Evolutionary conservation across 345 rosid genomes (phyloP).

Genomic region (Raphanus raphanistrum): DNA sequence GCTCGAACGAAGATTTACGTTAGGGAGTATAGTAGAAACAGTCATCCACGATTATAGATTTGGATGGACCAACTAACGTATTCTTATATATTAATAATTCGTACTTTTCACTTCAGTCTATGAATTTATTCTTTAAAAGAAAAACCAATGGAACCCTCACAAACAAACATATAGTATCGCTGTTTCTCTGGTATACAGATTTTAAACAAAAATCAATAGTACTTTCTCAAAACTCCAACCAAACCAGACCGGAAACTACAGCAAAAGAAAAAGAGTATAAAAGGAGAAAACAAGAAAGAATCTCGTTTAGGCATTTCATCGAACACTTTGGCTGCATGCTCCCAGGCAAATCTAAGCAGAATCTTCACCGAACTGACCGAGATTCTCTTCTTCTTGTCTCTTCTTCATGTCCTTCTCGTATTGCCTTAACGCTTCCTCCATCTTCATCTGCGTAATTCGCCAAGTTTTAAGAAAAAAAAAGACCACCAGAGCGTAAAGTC

Average conservation of each 20-base stretch:
- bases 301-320: conserved; percentile 29
- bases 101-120: not conserved
- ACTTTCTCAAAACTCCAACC: not conserved
- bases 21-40: not conserved
- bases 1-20: not conserved
- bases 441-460: conserved; percentile 71
- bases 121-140: not conserved
- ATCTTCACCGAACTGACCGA: conserved; percentile 23
- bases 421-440: conserved; percentile 68
- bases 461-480: not conserved
- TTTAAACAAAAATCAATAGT: not conserved
- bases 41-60: not conserved
- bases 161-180: not conserved
- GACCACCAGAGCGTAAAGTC: not conserved
- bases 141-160: not conserved
- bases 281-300: not conserved
- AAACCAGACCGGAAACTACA: not conserved
- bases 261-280: not conserved
- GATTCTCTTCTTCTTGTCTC: conserved; percentile 43
- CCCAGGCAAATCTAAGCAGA: not conserved
- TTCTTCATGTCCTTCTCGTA: conserved; percentile 63
- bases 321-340: conserved; percentile 32
- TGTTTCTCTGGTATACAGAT: not conserved
- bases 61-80: not conserved
- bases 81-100: not conserved